Conservation (phyloP, 148 eudicot genomes). For the Fallopia convolvulus region DNA sequence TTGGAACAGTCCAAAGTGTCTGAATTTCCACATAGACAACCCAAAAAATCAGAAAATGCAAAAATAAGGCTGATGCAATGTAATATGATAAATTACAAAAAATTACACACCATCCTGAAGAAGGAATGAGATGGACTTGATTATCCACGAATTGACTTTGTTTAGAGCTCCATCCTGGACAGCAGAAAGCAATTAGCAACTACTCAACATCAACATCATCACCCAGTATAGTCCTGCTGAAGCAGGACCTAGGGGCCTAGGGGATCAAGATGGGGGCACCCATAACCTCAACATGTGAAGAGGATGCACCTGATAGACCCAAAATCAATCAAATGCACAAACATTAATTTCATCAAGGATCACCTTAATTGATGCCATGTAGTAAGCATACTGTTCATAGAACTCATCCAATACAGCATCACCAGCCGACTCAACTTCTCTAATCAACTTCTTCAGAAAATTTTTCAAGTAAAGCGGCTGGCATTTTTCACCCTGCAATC, state of each 20-base stretch:
- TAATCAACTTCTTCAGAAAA: constrained; percentile 69
- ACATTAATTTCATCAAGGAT: not conserved
- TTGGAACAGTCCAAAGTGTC: constrained; percentile 25
- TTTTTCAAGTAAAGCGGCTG: constrained; percentile 48
- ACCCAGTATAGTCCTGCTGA: no score
- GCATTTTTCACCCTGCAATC: constrained; percentile 42
- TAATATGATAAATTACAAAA: not conserved
- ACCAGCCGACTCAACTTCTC: constrained; percentile 62
- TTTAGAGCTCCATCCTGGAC: constrained; percentile 45
- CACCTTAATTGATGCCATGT: constrained; percentile 68
- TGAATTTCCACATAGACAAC: constrained; percentile 17
- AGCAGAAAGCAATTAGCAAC: not conserved
- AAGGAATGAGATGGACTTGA: constrained; percentile 61
- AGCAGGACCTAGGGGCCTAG: no score
- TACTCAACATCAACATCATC: not conserved
- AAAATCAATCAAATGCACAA: not conserved
- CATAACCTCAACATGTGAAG: no score
- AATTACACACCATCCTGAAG: constrained; percentile 41
- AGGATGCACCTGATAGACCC: no score
- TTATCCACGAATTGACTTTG: constrained; percentile 41
- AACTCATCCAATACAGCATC: constrained; percentile 62
- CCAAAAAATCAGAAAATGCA: not conserved
- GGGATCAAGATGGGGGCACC: no score
- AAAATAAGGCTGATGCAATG: not conserved
- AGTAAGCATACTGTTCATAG: constrained; percentile 60